phyloP scores from a whole-genome alignment of 139 green algal genomes.

The Marvania coccoides region DNA sequence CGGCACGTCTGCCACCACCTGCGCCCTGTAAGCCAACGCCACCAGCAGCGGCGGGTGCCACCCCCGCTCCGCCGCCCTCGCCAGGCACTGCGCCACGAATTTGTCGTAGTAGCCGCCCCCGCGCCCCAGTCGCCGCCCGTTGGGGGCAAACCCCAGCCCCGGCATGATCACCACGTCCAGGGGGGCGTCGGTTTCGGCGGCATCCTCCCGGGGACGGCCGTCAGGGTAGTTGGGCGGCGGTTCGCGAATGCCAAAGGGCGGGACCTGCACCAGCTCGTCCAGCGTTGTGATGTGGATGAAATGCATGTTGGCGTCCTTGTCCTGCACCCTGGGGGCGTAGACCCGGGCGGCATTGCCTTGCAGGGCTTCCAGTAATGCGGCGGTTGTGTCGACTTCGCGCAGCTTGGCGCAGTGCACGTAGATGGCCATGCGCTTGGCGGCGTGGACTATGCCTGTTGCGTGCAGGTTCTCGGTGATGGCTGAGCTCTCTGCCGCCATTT shows the following conservation, averaged over 20 bases:
- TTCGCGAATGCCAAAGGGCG: slow-evolving; percentile 73
- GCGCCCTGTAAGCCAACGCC: slow-evolving; percentile 34
- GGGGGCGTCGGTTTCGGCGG: slow-evolving; percentile 2
- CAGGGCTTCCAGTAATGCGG: slow-evolving; percentile 35
- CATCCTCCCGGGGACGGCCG: slow-evolving; percentile 40
- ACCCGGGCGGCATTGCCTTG: background rate
- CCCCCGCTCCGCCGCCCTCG: background rate
- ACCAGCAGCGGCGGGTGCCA: slow-evolving; percentile 37
- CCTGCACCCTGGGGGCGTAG: slow-evolving; percentile 66
- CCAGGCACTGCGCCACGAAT: slow-evolving; percentile 24
- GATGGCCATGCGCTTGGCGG: slow-evolving; percentile 29
- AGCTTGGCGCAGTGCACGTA: slow-evolving; percentile 60
- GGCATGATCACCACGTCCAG: slow-evolving; percentile 75
- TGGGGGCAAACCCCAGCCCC: slow-evolving; percentile 62
- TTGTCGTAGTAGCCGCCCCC: slow-evolving; percentile 71
- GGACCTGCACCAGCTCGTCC: slow-evolving; percentile 24
- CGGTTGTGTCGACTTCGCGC: slow-evolving; percentile 61
- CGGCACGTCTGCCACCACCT: slow-evolving; percentile 36
- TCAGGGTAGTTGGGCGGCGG: slow-evolving; percentile 33
- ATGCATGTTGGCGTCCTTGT: slow-evolving; percentile 71
- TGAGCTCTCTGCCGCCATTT: background rate
- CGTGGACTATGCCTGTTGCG: slow-evolving; percentile 15
- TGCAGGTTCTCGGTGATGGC: slow-evolving; percentile 15
- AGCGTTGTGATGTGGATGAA: slow-evolving; percentile 49
- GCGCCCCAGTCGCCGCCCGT: slow-evolving; percentile 51